phyloP scores from a whole-genome alignment of 768 basidiomycete species.

The Suillus subalutaceus region DNA sequence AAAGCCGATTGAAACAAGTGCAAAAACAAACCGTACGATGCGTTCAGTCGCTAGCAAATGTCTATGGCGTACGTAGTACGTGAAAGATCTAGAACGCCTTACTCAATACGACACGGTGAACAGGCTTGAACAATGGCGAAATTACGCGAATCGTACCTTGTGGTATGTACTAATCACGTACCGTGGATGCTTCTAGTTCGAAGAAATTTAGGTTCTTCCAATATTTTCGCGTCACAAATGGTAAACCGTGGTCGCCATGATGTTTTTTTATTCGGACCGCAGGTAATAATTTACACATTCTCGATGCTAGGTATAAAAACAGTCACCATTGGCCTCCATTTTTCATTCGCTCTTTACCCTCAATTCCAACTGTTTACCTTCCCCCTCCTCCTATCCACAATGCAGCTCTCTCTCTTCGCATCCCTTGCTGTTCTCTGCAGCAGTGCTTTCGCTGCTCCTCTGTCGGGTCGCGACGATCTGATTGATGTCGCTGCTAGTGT shows the following conservation, averaged over 20 bases:
- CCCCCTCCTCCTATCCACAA: neutral
- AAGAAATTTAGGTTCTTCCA: neutral
- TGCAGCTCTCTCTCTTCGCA: neutral
- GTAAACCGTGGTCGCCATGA: neutral
- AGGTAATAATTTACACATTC: neutral
- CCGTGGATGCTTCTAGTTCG: neutral
- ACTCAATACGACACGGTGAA: neutral
- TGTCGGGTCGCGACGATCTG: too few species aligned
- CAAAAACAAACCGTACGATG: neutral
- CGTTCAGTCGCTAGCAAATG: neutral
- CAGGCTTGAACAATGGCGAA: neutral
- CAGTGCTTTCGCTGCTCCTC: too few species aligned
- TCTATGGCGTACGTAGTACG: neutral
- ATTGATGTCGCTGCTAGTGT: neutral
- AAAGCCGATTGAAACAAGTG: neutral
- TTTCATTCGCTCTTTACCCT: neutral
- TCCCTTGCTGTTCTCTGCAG: neutral
- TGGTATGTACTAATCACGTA: neutral
- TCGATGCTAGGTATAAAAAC: neutral
- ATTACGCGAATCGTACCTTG: neutral
- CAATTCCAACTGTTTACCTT: neutral
- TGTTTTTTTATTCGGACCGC: neutral
- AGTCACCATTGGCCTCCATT: neutral
- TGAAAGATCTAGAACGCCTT: neutral
- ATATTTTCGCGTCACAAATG: neutral